These are phyloP conservation scores for Scutellaria galericulata DNA, from an alignment of 257 asterid genomes.

Conservation along the genomic window DNA sequence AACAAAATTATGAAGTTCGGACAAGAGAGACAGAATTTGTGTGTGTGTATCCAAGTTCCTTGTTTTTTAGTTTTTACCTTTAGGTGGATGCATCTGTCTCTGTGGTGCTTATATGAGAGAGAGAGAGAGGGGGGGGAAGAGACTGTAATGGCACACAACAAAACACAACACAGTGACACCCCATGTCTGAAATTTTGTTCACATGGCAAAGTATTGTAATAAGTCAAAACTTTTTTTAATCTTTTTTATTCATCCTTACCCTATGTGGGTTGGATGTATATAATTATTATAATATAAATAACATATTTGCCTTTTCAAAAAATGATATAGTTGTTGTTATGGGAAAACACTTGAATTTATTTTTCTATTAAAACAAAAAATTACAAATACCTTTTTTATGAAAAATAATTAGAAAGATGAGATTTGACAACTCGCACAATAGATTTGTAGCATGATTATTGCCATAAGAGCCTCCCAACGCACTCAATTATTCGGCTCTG, in stretches of 20 bases:
- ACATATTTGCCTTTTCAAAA: not conserved
- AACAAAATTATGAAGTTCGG: slow-evolving; percentile 38
- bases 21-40: slow-evolving; percentile 37
- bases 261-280: not conserved
- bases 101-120: not conserved
- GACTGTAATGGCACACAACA: not conserved
- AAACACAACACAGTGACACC: not conserved
- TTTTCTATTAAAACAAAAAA: not conserved
- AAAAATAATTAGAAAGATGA: slow-evolving; percentile 5
- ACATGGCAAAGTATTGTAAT: slow-evolving; percentile 13
- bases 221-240: slow-evolving; percentile 23
- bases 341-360: too few relatives aligned
- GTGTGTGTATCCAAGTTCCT: slow-evolving; percentile 15
- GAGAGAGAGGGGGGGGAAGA: slow-evolving; percentile 19
- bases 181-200: slow-evolving; percentile 18
- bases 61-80: slow-evolving; percentile 26
- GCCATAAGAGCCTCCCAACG: not conserved
- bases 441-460: slow-evolving; percentile 12
- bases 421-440: not conserved
- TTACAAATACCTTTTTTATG: not conserved
- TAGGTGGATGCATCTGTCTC: slow-evolving; percentile 21
- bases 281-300: too few relatives aligned
- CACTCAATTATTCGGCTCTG: slow-evolving; percentile 5
- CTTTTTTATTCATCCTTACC: not conserved
- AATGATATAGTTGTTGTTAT: too few relatives aligned